Percentiles rank a stretch among this genome's conserved stretches.
phyloP scores from a whole-genome alignment of 306 rosid genomes.

The Cucurbita moschata region DNA sequence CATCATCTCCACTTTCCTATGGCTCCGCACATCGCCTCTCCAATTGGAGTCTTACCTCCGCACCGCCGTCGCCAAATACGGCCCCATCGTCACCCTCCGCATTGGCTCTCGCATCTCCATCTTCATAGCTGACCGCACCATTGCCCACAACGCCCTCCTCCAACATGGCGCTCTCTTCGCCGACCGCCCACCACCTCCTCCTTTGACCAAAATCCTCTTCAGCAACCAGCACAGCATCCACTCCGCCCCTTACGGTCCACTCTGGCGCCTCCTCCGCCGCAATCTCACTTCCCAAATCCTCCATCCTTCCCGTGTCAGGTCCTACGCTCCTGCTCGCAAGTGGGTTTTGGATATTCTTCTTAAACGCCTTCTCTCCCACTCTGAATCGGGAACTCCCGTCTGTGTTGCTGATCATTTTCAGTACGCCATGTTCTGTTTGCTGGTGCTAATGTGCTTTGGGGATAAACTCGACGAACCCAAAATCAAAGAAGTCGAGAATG shows the following conservation, averaged over 20 bases:
- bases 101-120: neutral
- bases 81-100: neutral
- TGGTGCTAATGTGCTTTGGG: constrained; percentile 2
- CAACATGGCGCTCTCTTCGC: neutral
- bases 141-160: neutral
- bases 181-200: neutral
- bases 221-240: neutral
- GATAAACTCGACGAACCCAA: neutral
- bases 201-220: neutral
- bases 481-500: neutral
- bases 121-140: neutral
- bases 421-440: constrained; percentile 1
- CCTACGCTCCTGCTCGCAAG: neutral
- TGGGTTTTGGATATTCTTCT: constrained; percentile 5
- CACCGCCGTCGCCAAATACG: neutral
- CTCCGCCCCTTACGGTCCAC: neutral
- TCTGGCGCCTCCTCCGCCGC: neutral
- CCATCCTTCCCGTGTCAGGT: neutral
- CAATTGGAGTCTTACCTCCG: neutral
- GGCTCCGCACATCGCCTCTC: neutral
- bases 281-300: neutral
- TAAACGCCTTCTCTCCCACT: neutral
- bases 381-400: neutral
- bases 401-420: neutral
- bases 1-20: neutral